Evolutionary conservation across 2,329 filamentous ascomycete genomes (phyloP), one percentile per base, ranked within the genome.

Genomic region (Aspergillus pseudotamarii): DNA sequence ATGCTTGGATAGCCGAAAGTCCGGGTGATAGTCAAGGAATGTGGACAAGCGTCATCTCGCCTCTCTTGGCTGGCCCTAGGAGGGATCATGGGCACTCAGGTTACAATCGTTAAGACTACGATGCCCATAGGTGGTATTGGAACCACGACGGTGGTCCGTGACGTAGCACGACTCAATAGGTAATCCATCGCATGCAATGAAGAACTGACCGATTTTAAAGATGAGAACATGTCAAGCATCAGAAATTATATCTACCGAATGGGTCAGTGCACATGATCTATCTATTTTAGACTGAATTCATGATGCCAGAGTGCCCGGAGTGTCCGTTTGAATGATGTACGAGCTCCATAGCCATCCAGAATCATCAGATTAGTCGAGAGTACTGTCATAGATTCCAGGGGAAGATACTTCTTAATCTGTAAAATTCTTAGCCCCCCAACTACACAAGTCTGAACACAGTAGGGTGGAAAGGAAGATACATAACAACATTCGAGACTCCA

Each of bases 1-100:
- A 16, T 28, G 32, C 45, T 30, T 34, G 8, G 6, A 62, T 26
- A 3, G 2, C 19, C 14, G 28, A 16, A 53, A 21, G 19, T 16
- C 26, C 23, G 30, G n/a, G 36, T 57, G 53, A 59, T 41, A 48
- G 28, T 19, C 12, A 21, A 36, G 14, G 10, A 19, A 43, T 4
- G n/a, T 34, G 28, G 46, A 23, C 61, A n/a, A 59, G 48, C 64
- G 60, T 60, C 61, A 58, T 46, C n/a, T 58, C 34, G 45, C 34
- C 45, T 36, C 19, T 34, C 48, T 16, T 54, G 11, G 21, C 26
- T 28, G 45, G 36, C 45, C 26, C 14, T 28, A 19, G 23, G 21
- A 38, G 16, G 4, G 38, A 62, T 66, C 62, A 66, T 60, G 62
- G 55, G 64, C 36, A 50, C 55, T 66, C 46, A 55, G 62, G 62